Percentiles rank a stretch among this genome's conserved stretches.
Conservation (phyloP, 2,329 filamentous ascomycete genomes). For the Xylariomycetidae sp. region DNA sequence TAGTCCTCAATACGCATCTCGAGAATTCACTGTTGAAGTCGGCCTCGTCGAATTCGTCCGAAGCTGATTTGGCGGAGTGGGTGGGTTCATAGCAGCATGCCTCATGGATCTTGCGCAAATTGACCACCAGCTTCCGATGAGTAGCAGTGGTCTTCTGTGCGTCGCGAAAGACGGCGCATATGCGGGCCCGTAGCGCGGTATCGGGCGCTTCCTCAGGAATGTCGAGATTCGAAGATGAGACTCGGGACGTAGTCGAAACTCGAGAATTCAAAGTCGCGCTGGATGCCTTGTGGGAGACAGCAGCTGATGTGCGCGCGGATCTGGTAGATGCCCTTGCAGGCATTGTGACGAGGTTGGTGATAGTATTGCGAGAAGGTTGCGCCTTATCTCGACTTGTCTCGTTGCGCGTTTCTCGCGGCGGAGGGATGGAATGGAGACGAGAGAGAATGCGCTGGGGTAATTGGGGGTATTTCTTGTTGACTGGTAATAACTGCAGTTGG, state of each 20-base stretch:
- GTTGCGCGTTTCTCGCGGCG: no score
- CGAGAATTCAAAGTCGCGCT: conserved; percentile 33
- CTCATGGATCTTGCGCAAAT: conserved; percentile 85
- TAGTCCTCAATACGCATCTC: conserved; percentile 73
- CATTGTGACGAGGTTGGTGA: conserved; percentile 32
- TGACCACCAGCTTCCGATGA: conserved; percentile 84
- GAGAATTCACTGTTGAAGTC: conserved; percentile 85
- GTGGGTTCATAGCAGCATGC: conserved; percentile 66
- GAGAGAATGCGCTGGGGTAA: no score
- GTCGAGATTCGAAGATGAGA: conserved; percentile 39
- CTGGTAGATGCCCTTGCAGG: conserved; percentile 44
- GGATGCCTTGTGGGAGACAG: conserved; percentile 36
- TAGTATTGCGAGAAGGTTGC: conserved; percentile 10
- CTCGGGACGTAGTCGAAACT: conserved; percentile 42
- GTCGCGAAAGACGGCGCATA: conserved; percentile 70
- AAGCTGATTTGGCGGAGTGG: conserved; percentile 44
- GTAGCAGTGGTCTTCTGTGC: conserved; percentile 87
- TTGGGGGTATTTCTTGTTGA: no score
- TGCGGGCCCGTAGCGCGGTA: conserved; percentile 66
- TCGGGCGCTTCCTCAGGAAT: conserved; percentile 69
- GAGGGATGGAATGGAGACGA: no score
- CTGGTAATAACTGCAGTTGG: no score
- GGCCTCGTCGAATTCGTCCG: conserved; percentile 71
- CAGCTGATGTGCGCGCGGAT: conserved; percentile 41
- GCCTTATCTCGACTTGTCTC: no score